phyloP scores from a whole-genome alignment of 768 basidiomycete genomes.

The Suillus bovinus region DNA sequence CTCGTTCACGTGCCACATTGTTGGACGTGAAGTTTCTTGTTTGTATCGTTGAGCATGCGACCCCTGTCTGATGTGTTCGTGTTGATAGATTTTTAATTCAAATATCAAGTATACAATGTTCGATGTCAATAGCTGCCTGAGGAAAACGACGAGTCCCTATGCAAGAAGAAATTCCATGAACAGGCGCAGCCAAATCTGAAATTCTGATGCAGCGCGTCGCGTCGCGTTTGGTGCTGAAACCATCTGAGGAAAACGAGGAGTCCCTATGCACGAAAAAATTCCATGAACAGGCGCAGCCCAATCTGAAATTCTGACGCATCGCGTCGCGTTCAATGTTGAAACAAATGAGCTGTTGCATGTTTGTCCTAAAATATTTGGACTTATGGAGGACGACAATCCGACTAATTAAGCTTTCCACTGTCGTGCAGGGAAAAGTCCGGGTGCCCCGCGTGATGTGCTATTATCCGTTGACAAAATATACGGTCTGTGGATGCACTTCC shows the following conservation, averaged over 20 bases:
- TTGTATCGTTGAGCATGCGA: background rate
- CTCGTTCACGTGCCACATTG: background rate
- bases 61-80: background rate
- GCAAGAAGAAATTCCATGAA: background rate
- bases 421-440: background rate
- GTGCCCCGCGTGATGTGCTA: background rate
- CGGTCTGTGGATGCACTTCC: background rate
- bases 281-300: background rate
- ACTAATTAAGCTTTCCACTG: background rate
- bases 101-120: background rate
- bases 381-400: background rate
- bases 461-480: background rate
- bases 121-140: background rate
- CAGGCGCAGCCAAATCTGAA: background rate
- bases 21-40: background rate
- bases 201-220: background rate
- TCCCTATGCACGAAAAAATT: background rate
- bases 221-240: background rate
- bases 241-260: background rate
- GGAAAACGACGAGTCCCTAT: background rate
- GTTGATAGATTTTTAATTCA: constrained; percentile 2
- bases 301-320: background rate
- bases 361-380: background rate
- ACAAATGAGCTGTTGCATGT: background rate
- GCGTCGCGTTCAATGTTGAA: background rate